These are phyloP conservation scores for Aspergillus sp. DNA, from an alignment of 2,329 filamentous ascomycete species.

Conservation along the genomic window DNA sequence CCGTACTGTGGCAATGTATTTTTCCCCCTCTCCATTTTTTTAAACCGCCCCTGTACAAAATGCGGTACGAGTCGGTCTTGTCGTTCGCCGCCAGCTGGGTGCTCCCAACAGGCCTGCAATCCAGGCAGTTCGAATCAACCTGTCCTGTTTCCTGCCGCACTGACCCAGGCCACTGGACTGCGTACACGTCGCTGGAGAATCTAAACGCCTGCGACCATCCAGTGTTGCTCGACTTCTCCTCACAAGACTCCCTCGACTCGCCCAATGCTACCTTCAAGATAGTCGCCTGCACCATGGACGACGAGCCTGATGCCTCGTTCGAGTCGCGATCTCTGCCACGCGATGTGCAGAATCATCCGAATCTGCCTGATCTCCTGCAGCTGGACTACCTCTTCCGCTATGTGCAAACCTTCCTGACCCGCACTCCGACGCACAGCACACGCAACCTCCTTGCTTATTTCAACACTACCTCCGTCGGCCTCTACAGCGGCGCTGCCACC, in stretches of 20 bases:
- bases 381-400: constrained; percentile 5
- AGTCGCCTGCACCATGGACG: constrained; percentile 6
- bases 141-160: constrained; percentile 9
- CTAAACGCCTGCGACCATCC: constrained; percentile 11
- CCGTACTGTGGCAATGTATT: background rate
- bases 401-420: background rate
- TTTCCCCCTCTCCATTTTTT: background rate
- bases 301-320: background rate
- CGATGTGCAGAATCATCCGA: background rate
- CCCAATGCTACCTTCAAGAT: constrained; percentile 5
- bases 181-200: constrained; percentile 1
- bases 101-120: background rate
- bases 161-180: constrained; percentile 11
- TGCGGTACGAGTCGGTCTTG: background rate
- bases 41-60: background rate
- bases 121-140: background rate
- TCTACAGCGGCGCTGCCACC: constrained; percentile 4
- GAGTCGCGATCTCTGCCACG: background rate
- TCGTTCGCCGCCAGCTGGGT: background rate
- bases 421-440: background rate
- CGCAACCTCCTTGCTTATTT: constrained; percentile 1
- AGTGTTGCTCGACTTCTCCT: constrained; percentile 9
- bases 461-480: constrained; percentile 6
- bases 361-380: background rate
- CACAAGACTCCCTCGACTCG: background rate